Evolutionary conservation across 2,329 filamentous ascomycete genomes (phyloP), one percentile per base, ranked within the genome.

Genomic region (Ilyonectria sp.): DNA sequence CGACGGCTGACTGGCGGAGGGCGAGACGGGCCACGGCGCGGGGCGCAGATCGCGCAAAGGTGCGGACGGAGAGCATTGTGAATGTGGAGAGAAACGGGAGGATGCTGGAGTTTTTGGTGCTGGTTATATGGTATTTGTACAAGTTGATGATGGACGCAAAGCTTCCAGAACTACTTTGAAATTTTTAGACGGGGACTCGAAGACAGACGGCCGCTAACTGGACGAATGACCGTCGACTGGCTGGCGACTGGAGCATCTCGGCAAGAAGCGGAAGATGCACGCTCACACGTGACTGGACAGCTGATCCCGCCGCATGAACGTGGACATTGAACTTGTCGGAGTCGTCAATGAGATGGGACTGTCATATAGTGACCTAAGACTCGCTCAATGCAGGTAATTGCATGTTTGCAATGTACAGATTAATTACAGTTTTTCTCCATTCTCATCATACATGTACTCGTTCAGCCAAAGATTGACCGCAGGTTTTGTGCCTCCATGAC

Each of bases 11-110:
- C 79, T 86, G 85, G 74, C 86, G 82, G 63, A 87, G 75, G 55
- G 87, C 81, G 70, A 92, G 77, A 74, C 91, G 89, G 74, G 87
- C 83, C 60, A 92, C 75, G 65, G 86, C 85, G 79, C 91, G 89
- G 75, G 92, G 91, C 78, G 90, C 88, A 56, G 90, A 87, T 79
- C 92, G 91, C 78, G 88, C 86, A 71, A 92, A 79, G 68, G 86
- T 83, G 80, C 92, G 87, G 73, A 93, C 84, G 72, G 92, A 91
- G 78, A 94, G 84, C 93, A 94, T 94, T 72, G 76, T 88, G 81
- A 43, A 61, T 64, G 9, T 17, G 63, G 60, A 49, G 65, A 31
- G 55, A 60, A 9, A 29, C 29, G 17, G 29, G 58, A 26, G 21
- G 55, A 43, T 11, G 26, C 19, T 44, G 52, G 47, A 53, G 40